These are phyloP conservation scores for Pythium grandisporangium DNA, from an alignment of 352 stramenopile species.

Conservation along the genomic window DNA sequence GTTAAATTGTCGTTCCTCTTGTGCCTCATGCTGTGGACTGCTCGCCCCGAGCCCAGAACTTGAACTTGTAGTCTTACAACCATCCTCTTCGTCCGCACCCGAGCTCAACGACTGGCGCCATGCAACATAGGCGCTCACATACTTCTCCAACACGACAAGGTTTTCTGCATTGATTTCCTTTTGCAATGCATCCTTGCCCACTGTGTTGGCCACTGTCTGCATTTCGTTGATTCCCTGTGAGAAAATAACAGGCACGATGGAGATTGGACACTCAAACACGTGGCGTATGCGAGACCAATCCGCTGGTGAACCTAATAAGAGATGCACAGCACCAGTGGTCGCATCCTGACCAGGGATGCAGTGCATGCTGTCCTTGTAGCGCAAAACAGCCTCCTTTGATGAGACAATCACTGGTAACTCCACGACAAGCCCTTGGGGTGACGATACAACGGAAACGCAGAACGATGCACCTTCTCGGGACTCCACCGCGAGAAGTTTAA, in stretches of 20 bases:
- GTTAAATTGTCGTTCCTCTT: too few relatives aligned
- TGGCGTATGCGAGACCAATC: conserved; percentile 43
- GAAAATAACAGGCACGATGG: conserved; percentile 71
- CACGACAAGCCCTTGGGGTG: conserved; percentile 46
- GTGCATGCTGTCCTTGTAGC: conserved; percentile 46
- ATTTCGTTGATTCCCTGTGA: conserved; percentile 92
- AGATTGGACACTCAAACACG: conserved; percentile 48
- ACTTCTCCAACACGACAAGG: conserved; percentile 43
- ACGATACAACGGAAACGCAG: conserved; percentile 60
- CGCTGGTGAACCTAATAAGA: conserved; percentile 29
- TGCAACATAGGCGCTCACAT: conserved; percentile 31
- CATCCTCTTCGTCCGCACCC: conserved; percentile 20
- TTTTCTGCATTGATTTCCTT: conserved; percentile 81
- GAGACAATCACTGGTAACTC: conserved; percentile 68
- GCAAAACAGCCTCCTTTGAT: conserved; percentile 11
- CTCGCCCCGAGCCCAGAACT: too few relatives aligned
- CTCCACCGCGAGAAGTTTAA: conserved; percentile 64
- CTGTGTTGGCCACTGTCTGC: conserved; percentile 88
- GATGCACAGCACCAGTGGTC: conserved; percentile 63
- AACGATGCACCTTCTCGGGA: conserved; percentile 53
- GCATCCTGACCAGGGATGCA: conserved; percentile 67
- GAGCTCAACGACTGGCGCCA: conserved; percentile 20
- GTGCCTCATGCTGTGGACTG: too few relatives aligned
- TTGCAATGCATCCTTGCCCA: conserved; percentile 63
- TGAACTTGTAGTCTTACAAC: too few relatives aligned